These are phyloP conservation scores for Arthrobotrys iridis DNA, from an alignment of 2,329 filamentous ascomycete species.

Conservation along the genomic window DNA sequence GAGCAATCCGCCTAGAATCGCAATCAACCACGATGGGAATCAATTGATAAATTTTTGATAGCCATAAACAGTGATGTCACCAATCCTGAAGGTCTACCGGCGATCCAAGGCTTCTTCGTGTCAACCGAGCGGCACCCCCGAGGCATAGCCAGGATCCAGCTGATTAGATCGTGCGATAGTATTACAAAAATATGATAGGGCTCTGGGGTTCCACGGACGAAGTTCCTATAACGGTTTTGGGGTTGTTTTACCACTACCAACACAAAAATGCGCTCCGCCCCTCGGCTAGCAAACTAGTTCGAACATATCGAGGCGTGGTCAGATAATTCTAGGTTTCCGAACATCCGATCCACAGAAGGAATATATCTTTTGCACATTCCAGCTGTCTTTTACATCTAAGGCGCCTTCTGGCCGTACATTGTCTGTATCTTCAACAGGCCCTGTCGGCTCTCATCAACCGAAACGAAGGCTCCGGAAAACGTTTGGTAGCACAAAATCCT, in stretches of 20 bases:
- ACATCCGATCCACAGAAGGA: background rate
- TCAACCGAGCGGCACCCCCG: constrained; percentile 8
- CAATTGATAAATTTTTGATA: background rate
- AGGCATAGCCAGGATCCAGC: constrained; percentile 34
- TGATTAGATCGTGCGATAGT: constrained; percentile 19
- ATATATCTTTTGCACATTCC: background rate
- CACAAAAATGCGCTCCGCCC: constrained; percentile 14
- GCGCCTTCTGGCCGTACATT: background rate
- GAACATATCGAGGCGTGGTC: constrained; percentile 5
- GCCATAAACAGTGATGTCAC: constrained; percentile 19
- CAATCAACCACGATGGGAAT: background rate
- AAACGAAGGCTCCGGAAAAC: constrained; percentile 11
- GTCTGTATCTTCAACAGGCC: background rate
- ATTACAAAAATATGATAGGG: constrained; percentile 20
- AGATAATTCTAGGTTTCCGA: background rate
- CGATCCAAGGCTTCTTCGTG: constrained; percentile 31
- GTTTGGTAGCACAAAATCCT: background rate
- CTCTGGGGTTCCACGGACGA: background rate
- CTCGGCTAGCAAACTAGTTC: background rate
- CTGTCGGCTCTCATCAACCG: background rate
- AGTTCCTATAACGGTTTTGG: background rate
- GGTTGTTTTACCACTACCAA: constrained; percentile 29
- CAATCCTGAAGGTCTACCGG: background rate
- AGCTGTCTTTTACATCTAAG: background rate
- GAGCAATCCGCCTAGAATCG: constrained; percentile 3